These are phyloP conservation scores for Plenodomus tracheiphilus DNA, from an alignment of 2,329 filamentous ascomycete species.

Conservation along the genomic window DNA sequence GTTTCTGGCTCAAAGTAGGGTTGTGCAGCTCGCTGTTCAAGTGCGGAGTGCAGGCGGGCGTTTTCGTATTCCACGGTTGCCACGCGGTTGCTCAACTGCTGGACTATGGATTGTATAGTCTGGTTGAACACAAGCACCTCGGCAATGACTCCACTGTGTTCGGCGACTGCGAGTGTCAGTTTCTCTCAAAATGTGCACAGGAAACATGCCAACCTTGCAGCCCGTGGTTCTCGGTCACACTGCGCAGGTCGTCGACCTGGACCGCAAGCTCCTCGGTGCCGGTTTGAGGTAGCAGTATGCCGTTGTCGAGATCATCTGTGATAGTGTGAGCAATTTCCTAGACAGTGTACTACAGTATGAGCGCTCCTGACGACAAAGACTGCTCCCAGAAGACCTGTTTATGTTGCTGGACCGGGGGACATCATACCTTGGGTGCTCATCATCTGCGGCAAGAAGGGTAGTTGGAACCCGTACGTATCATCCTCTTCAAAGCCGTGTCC, in stretches of 20 bases:
- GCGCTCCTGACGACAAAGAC: too few relatives aligned
- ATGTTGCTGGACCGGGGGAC: not conserved
- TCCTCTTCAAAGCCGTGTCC: not conserved
- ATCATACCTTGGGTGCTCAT: slow-evolving; percentile 1
- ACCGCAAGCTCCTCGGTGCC: not conserved
- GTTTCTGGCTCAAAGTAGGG: not conserved
- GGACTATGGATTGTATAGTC: not conserved
- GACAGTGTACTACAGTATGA: too few relatives aligned
- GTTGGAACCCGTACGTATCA: not conserved
- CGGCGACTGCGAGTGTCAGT: slow-evolving; percentile 4
- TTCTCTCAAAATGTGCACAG: not conserved
- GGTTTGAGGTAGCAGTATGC: not conserved
- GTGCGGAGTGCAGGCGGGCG: slow-evolving; percentile 35
- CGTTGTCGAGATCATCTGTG: not conserved
- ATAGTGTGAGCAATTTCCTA: not conserved
- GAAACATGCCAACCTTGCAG: not conserved
- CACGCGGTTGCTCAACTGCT: slow-evolving; percentile 83
- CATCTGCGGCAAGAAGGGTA: not conserved
- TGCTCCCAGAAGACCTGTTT: too few relatives aligned
- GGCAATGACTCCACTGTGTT: not conserved
- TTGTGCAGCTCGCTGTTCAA: not conserved
- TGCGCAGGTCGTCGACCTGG: not conserved
- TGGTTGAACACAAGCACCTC: slow-evolving; percentile 3
- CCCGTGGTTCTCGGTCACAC: not conserved
- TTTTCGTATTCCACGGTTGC: slow-evolving; percentile 86